Base-by-base conservation (phyloP, 2,329 filamentous ascomycete genomes). In the Pseudogymnoascus sp. region DNA sequence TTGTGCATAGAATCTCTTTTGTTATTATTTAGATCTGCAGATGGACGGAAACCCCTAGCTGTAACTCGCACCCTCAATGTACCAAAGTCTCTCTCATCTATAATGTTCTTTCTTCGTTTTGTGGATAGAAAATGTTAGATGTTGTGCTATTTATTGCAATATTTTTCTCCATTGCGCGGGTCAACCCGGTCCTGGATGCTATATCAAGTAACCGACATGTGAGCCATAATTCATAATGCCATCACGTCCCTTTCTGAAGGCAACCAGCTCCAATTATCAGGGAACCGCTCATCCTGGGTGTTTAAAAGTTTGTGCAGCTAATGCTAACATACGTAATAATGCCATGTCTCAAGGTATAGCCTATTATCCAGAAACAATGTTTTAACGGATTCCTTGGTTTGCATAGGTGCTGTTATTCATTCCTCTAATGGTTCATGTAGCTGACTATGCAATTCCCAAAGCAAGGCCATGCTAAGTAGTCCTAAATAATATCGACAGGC, bases 1-100 rank as follows among this genome's bases (percentile, higher is more conserved):
- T 58, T 58, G 34, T 58, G 37, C 32, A 58, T 58, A 58, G 32
- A 39, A 58, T 58, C 47, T 54, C 47, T 54, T 54, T 54, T 54
- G 47, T 54, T 54, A 54, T 54, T 54, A 54, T 32, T 54, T 54
- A 54, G 47, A 54, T 54, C 47, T 54, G 47, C 47, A 54, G 47
- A 54, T 54, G 47, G 47, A 54, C 47, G 47, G 47, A 54, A 54
- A 54, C 47, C 28, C 43, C 47, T 54, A 54, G 47, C 47, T 54
- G 47, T 54, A 54, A 54, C 47, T 54, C 47, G 47, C 47, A 54
- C 47, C 47, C 47, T 54, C 47, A 54, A 54, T 54, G 47, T 54
- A 54, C 47, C 47, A 54, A 54, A 54, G 47, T 54, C 47, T 54
- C 47, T 54, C 47, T 54, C 47, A 54, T 54, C 47, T 54, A 32